Conservation (phyloP, 73 alveolate species). For the Stentor coeruleus region DNA sequence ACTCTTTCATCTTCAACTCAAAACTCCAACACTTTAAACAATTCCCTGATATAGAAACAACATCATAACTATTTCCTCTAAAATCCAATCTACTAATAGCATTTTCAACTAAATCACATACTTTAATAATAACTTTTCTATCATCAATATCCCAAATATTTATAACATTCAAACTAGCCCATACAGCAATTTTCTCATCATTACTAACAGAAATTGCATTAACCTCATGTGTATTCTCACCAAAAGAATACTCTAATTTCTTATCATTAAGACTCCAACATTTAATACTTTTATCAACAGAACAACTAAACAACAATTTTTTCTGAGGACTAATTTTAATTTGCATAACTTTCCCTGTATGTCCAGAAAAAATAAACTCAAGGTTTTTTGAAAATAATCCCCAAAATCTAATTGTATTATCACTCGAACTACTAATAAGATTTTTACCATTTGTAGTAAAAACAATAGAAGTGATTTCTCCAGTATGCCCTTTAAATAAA, state of each 20-base stretch:
- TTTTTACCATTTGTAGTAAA: background rate
- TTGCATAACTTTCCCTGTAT: background rate
- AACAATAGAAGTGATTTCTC: background rate
- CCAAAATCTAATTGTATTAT: background rate
- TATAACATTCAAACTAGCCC: too few relatives aligned
- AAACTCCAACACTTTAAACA: background rate
- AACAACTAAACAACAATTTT: background rate
- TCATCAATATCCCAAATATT: background rate
- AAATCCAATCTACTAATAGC: too few relatives aligned
- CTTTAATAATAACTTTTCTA: too few relatives aligned
- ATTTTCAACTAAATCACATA: background rate
- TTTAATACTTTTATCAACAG: background rate
- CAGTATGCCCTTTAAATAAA: background rate
- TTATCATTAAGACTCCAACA: background rate
- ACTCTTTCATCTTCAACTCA: background rate
- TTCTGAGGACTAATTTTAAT: background rate
- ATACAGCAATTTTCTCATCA: too few relatives aligned
- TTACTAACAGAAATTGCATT: too few relatives aligned
- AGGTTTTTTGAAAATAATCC: background rate
- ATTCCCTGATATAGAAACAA: background rate
- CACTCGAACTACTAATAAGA: background rate
- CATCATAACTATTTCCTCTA: background rate
- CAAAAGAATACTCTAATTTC: too few relatives aligned
- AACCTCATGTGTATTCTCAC: too few relatives aligned
- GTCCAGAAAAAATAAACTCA: background rate